Evolutionary conservation across 306 rosid genomes (phyloP).

Genomic region (Lithocarpus polystachyus): DNA sequence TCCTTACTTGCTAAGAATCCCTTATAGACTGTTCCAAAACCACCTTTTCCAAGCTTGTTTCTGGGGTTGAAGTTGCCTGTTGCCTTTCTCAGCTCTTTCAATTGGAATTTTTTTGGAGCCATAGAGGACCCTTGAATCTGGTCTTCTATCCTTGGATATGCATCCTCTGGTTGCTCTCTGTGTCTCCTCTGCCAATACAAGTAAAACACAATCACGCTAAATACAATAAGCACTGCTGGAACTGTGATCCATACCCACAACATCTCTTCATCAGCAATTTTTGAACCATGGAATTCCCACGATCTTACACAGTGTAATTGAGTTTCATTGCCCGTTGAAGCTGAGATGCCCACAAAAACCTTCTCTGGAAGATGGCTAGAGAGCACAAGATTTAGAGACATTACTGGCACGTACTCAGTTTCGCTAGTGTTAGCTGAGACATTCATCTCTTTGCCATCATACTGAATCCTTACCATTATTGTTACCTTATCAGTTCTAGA

Average conservation of each 20-base stretch:
- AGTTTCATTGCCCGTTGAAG: conserved; percentile 50
- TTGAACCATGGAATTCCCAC: conserved; percentile 43
- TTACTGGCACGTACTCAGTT: neutral
- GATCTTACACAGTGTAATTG: conserved; percentile 52
- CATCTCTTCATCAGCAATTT: conserved; percentile 6
- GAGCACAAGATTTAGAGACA: conserved; percentile 31
- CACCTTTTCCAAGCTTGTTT: conserved; percentile 72
- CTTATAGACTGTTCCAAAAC: conserved; percentile 73
- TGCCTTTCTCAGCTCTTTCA: conserved; percentile 46
- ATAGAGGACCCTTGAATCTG: conserved; percentile 50
- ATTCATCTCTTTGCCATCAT: conserved; percentile 26
- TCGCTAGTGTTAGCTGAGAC: conserved; percentile 14
- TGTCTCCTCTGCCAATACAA: conserved; percentile 18
- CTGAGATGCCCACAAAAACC: conserved; percentile 64
- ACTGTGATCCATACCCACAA: conserved; percentile 50
- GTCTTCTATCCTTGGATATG: conserved; percentile 51
- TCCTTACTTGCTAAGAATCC: conserved; percentile 46
- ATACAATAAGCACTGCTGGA: conserved; percentile 10
- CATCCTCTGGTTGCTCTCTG: conserved; percentile 28
- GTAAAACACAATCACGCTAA: conserved; percentile 18
- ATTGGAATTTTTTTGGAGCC: conserved; percentile 47
- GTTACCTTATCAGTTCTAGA: neutral
- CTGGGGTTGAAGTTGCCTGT: conserved; percentile 54
- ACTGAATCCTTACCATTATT: conserved; percentile 20
- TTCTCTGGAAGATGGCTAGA: conserved; percentile 37